A percentile compares a stretch with the other conserved stretches of the same genome.
phyloP scores from a whole-genome alignment of 441 rosid genomes.

The Breynia disticha region DNA sequence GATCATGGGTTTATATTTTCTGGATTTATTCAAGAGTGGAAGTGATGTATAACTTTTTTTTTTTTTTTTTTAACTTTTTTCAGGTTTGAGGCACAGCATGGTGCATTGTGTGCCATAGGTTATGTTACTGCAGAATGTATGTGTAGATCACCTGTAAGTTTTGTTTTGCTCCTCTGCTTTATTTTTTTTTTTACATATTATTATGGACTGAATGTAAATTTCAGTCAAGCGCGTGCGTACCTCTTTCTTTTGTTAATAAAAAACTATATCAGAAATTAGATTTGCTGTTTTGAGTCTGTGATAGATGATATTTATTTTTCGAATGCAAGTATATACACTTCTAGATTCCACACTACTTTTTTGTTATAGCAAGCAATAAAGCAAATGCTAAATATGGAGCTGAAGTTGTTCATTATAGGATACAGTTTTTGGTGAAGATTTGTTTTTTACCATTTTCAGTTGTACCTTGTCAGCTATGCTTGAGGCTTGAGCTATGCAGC shows the following conservation, averaged over 20 bases:
- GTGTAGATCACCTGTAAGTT: slow-evolving; percentile 58
- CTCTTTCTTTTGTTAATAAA: background rate
- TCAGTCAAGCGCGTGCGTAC: background rate
- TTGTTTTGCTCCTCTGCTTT: background rate
- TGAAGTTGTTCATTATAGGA: too few relatives aligned
- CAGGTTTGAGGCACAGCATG: slow-evolving; percentile 88
- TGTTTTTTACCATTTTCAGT: too few relatives aligned
- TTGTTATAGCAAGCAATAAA: too few relatives aligned
- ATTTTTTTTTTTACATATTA: background rate
- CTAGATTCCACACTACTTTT: too few relatives aligned
- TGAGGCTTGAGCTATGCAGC: too few relatives aligned
- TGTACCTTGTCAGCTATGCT: too few relatives aligned
- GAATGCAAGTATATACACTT: too few relatives aligned
- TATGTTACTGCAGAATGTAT: slow-evolving; percentile 68
- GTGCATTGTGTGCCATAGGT: slow-evolving; percentile 74
- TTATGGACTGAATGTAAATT: background rate
- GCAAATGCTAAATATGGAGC: too few relatives aligned
- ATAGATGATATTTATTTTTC: background rate
- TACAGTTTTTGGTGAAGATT: too few relatives aligned
- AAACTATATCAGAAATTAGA: background rate
- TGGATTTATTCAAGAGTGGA: background rate
- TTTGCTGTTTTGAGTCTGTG: background rate
- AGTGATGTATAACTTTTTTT: too few relatives aligned
- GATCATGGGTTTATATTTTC: background rate
- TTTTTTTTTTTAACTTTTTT: background rate